A percentile compares a stretch with the other conserved stretches of the same genome.
These are phyloP conservation scores for Saitozyma sp. DNA, from an alignment of 768 basidiomycete genomes.

Conservation along the genomic window DNA sequence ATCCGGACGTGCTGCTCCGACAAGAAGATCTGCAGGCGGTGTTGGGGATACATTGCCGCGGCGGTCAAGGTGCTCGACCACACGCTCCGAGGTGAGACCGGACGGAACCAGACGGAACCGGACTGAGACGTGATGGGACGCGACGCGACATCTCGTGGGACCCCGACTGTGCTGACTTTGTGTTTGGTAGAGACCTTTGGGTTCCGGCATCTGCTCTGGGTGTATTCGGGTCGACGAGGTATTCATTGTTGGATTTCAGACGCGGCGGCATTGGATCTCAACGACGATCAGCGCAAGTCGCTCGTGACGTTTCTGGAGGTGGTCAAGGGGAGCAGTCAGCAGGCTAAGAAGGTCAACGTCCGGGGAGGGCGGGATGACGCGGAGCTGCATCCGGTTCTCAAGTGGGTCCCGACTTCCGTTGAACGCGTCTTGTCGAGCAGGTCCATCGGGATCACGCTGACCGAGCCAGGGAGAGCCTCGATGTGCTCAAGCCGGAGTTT, in stretches of 20 bases:
- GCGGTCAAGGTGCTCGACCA: conserved; percentile 84
- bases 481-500: conserved; percentile 63
- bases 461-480: conserved; percentile 56
- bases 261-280: conserved; percentile 77
- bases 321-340: conserved; percentile 75
- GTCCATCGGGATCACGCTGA: not conserved
- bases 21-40: conserved; percentile 84
- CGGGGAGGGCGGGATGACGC: conserved; percentile 54
- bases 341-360: conserved; percentile 78
- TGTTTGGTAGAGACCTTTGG: conserved; percentile 71
- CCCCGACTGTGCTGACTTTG: not conserved
- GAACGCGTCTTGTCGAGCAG: not conserved
- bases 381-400: conserved; percentile 70
- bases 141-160: not conserved
- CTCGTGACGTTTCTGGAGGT: conserved; percentile 86
- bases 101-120: not conserved
- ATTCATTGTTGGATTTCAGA: conserved; percentile 99
- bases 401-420: conserved; percentile 56
- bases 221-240: conserved; percentile 96
- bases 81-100: conserved; percentile 62
- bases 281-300: conserved; percentile 84
- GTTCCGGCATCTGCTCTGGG: conserved; percentile 87
- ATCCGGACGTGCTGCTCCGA: conserved; percentile 92
- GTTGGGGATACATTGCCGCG: conserved; percentile 92
- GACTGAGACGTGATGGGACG: not conserved